These are phyloP conservation scores for Backusella parvicylindrica DNA, from an alignment of 192 early-diverging fungal genomes.

Conservation along the genomic window DNA sequence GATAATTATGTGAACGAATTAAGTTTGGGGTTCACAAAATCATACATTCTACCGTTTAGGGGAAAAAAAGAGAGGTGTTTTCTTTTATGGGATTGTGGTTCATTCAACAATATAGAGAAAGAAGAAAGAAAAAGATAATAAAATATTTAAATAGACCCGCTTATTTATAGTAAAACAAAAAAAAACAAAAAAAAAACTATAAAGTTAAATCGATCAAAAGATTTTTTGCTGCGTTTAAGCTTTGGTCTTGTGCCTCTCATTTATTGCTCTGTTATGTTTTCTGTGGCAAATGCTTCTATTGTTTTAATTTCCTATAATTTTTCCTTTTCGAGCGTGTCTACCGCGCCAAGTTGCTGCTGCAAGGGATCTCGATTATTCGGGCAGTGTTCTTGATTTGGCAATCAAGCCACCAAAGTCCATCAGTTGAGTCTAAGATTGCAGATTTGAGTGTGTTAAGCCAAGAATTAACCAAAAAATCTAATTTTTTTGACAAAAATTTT, in stretches of 20 bases:
- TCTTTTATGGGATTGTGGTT: not conserved
- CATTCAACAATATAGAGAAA: not conserved
- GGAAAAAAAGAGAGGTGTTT: not conserved
- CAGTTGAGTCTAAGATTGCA: not conserved
- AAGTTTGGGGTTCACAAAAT: not conserved
- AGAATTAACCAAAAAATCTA: not conserved
- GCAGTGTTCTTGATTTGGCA: not conserved
- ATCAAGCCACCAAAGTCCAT: not conserved
- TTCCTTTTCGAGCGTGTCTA: not conserved
- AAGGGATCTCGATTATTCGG: not conserved
- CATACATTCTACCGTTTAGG: not conserved
- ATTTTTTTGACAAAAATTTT: not conserved
- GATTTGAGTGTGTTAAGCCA: not conserved
- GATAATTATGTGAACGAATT: not conserved
- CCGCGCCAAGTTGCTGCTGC: not conserved
- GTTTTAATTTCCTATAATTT: not conserved
- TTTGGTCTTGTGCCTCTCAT: not conserved
- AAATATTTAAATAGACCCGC: not conserved
- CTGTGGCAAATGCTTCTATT: not conserved
- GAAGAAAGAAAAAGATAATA: not conserved
- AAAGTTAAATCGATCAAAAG: not conserved
- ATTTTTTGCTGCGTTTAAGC: not conserved
- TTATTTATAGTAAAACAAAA: not conserved
- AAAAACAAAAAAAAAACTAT: not conserved
- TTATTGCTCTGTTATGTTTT: not conserved